Evolutionary conservation across 148 eudicot species (phyloP).

Genomic region (Polygonum maritimum): DNA sequence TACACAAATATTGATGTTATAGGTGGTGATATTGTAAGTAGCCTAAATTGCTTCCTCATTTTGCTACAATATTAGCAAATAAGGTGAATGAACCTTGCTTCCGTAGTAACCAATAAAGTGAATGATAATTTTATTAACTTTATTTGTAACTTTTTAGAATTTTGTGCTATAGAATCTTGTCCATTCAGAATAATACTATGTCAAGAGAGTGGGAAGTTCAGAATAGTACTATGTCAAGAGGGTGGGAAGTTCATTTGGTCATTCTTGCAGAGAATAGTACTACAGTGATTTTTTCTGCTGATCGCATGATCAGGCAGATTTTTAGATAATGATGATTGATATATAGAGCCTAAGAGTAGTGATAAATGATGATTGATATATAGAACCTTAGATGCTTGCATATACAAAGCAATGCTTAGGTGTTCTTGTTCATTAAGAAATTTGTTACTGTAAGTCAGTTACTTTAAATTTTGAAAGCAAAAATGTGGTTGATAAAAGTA

Average conservation of each 20-base stretch:
- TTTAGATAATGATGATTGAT: neutral
- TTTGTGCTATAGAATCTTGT: neutral
- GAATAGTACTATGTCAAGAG: neutral
- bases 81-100: neutral
- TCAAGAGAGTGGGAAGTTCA: neutral
- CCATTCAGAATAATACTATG: neutral
- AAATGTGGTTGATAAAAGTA: neutral
- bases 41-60: neutral
- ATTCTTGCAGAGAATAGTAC: neutral
- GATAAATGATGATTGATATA: neutral
- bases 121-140: neutral
- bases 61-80: neutral
- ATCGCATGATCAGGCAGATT: neutral
- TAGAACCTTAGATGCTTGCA: neutral
- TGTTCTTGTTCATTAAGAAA: neutral
- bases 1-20: constrained; percentile 75
- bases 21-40: constrained; percentile 61
- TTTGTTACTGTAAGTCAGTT: neutral
- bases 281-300: neutral
- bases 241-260: neutral
- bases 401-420: neutral
- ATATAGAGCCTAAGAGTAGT: neutral
- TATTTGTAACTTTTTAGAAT: neutral
- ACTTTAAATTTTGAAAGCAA: neutral
- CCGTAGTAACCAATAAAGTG: too few species aligned